Conservation (phyloP, 768 basidiomycete genomes). For the Termitomyces sp. region DNA sequence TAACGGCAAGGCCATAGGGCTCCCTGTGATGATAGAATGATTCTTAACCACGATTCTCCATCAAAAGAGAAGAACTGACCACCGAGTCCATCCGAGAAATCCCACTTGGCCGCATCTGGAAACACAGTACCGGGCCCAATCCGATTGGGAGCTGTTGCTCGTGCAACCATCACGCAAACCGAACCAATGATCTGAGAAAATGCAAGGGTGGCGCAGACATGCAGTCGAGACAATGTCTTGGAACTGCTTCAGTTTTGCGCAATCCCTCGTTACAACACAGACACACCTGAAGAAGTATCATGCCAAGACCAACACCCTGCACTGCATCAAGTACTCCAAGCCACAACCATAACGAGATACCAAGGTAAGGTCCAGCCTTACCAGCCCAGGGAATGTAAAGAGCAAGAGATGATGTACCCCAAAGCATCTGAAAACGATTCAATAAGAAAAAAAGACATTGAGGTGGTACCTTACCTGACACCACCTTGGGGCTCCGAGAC, state of each 20-base stretch:
- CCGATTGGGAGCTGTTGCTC: constrained; percentile 85
- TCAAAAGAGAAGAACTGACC: constrained; percentile 27
- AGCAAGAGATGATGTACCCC: constrained; percentile 93
- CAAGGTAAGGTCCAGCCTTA: constrained; percentile 77
- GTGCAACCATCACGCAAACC: constrained; percentile 87
- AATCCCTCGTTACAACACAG: constrained; percentile 14
- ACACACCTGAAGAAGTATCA: constrained; percentile 75
- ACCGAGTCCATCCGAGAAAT: constrained; percentile 64
- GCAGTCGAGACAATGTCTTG: constrained; percentile 82
- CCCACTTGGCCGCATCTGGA: constrained; percentile 90
- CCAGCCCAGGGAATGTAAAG: constrained; percentile 95
- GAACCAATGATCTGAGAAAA: constrained; percentile 89
- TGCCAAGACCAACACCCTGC: constrained; percentile 90
- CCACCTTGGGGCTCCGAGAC: constrained; percentile 91
- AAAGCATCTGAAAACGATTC: constrained; percentile 57
- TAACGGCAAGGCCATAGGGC: constrained; percentile 76
- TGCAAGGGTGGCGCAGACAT: constrained; percentile 90
- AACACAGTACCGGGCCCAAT: constrained; percentile 88
- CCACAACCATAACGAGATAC: constrained; percentile 91
- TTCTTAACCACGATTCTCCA: background rate
- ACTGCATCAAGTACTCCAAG: constrained; percentile 91
- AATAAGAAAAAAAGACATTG: background rate
- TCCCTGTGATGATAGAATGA: constrained; percentile 33
- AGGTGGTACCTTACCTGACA: constrained; percentile 57
- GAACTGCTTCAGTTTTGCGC: constrained; percentile 18